Conservation (phyloP, 1,139 yeast genomes). For the Blastobotrys arbuscula region DNA sequence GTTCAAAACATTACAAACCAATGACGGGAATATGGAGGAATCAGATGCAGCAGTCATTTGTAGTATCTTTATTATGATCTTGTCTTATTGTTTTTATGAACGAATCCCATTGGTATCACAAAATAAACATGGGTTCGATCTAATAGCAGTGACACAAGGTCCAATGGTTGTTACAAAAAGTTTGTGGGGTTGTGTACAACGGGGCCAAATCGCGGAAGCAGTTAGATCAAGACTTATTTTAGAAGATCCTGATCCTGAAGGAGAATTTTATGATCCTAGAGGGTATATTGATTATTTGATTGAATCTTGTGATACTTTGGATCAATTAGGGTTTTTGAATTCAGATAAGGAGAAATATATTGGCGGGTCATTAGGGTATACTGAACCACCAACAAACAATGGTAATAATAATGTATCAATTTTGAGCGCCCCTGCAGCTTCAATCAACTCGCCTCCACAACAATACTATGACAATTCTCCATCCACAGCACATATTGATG, state of each 20-base stretch:
- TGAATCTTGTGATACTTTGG: constrained; percentile 8
- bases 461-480: neutral
- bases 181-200: constrained; percentile 12
- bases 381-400: neutral
- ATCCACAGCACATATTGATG: neutral
- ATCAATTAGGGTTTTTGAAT: constrained; percentile 1
- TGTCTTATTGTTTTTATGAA: constrained; percentile 22
- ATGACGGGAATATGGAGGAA: constrained; percentile 1
- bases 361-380: constrained; percentile 1
- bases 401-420: neutral
- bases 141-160: constrained; percentile 21
- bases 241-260: constrained; percentile 9
- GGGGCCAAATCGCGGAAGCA: constrained; percentile 2
- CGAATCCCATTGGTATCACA: constrained; percentile 18
- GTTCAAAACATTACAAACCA: constrained; percentile 14
- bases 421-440: neutral
- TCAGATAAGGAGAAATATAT: neutral
- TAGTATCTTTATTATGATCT: constrained; percentile 22
- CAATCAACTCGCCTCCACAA: neutral
- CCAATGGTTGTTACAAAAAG: constrained; percentile 20
- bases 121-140: constrained; percentile 17
- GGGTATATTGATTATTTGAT: constrained; percentile 4
- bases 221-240: neutral
- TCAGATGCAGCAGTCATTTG: constrained; percentile 20
- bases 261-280: neutral